Evolutionary conservation across 2,329 filamentous ascomycete genomes (phyloP), one percentile per base, ranked within the genome.

Genomic region (Claviceps cyperi): DNA sequence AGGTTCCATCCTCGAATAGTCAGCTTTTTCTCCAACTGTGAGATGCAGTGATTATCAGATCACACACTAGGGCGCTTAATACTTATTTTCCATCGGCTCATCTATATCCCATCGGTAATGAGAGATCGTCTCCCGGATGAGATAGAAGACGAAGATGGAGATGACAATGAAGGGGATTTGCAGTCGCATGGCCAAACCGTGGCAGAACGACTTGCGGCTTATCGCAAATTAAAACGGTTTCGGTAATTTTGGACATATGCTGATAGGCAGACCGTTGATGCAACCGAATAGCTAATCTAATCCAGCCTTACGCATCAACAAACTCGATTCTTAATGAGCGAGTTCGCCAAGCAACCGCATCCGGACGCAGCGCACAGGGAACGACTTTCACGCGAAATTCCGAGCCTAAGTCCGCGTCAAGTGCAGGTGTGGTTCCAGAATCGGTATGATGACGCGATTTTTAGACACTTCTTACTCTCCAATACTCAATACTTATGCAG

Each of bases 381-480:
- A 64, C 77, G 88, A 45, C 73, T 97, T 38, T 91, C 90, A 4
- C 75, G 84, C 55, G 88, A 96, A 64, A 96, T 97, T 44, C 90
- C 91, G 35, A 91, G 90, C 1, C 69, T 97, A 46, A 95, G 86
- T 59, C 87, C 90, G 38, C 80, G 90, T 53, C 90, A 97, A 64
- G 91, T 97, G 22, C 90, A 97, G 66, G 90, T 97, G 47, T 97
- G 90, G 91, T 97, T 97, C 68, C 90, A 97, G 67, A 97, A 97
- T 68, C 80, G 90, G 90, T 95, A 76, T 59, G 75, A 36, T 19
- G 44, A 19, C 4, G 14, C 19, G 24, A 22, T 3, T 36, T 15
- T 35, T 19, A 46, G 21, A 28, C 17, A 45, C 35, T 15, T 2
- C 15, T 35, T 4, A 9, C 24, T 14, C 21, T 39, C 13, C 15